Evolutionary conservation across 2,329 filamentous ascomycete genomes (phyloP), one percentile per base, ranked within the genome.

Genomic region (Dothistroma septosporum): DNA sequence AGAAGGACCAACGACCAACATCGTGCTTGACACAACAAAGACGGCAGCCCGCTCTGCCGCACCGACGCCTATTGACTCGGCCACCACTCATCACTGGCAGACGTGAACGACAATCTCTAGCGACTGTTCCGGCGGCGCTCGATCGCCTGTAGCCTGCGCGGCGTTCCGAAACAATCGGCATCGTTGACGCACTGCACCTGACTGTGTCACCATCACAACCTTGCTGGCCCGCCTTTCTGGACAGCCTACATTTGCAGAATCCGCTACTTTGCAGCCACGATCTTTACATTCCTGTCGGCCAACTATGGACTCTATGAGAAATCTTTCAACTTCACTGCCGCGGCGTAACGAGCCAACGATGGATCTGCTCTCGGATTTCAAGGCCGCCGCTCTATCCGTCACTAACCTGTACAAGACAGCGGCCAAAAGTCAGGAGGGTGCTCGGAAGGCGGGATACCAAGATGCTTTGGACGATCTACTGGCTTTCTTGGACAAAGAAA

Each of bases 331-430:
- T 32, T 86, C 84, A 55, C 75, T 87, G 60, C 85, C 85, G n/a
- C 69, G 68, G 35, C 47, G 53, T 32, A 67, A 68, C 49, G 68
- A 73, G 19, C 64, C 69, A 28, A 61, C 76, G 70, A 49, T 70
- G 64, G 61, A 80, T 72, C 85, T 97, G 53, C 85, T 97, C 60
- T 88, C 93, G 69, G 88, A 91, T 61, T 99, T 99, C 82, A 94
- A 92, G 76, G 87, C 89, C 16, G 94, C 94, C 35, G 94, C 94
- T 21, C 82, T 97, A 35, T 96, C 92, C 6, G 92, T 97, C 58
- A 97, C 94, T 53, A 96, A 95, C 72, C 86, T 99, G 14, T 97
- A 97, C 80, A 97, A 96, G 77, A 92, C 88, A 44, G 93, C 93
- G 2, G 88, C 90, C 12, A 82, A 86, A 33, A 89, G 90, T 53